Percentiles rank a stretch among this genome's conserved stretches.
These are phyloP conservation scores for Stephanodiscus minutulus DNA, from an alignment of 108 stramenopile genomes.

Conservation along the genomic window DNA sequence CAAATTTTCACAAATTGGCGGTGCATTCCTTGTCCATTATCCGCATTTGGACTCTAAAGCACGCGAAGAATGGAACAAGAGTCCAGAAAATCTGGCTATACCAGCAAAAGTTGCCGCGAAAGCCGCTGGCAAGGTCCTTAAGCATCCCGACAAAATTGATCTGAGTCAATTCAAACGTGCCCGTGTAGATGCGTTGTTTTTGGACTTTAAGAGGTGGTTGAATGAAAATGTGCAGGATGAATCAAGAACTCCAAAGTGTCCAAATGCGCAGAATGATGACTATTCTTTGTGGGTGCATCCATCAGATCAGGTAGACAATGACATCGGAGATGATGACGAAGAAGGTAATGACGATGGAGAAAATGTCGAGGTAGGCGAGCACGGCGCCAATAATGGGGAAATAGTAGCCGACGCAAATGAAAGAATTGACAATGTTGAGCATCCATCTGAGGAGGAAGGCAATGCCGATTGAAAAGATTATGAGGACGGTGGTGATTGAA, in stretches of 20 bases:
- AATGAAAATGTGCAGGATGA: constrained; percentile 47
- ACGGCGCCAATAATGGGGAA: neutral
- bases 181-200: constrained; percentile 71
- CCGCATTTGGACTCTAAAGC: constrained; percentile 76
- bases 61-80: constrained; percentile 73
- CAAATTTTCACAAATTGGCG: constrained; percentile 64
- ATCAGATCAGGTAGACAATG: neutral
- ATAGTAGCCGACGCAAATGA: neutral
- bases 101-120: neutral
- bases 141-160: constrained; percentile 31
- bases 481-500: neutral
- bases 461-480: neutral
- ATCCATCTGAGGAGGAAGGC: neutral
- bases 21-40: constrained; percentile 79
- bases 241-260: constrained; percentile 55
- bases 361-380: neutral
- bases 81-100: constrained; percentile 42
- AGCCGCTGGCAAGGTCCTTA: constrained; percentile 5
- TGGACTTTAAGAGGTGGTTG: constrained; percentile 77
- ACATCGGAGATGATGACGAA: neutral
- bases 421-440: too few relatives aligned
- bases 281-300: constrained; percentile 60
- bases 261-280: constrained; percentile 73
- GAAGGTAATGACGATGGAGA: constrained; percentile 7
- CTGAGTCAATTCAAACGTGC: constrained; percentile 63